Base-by-base conservation (phyloP, 352 stramenopile species). In the Pythium folliculosum region DNA sequence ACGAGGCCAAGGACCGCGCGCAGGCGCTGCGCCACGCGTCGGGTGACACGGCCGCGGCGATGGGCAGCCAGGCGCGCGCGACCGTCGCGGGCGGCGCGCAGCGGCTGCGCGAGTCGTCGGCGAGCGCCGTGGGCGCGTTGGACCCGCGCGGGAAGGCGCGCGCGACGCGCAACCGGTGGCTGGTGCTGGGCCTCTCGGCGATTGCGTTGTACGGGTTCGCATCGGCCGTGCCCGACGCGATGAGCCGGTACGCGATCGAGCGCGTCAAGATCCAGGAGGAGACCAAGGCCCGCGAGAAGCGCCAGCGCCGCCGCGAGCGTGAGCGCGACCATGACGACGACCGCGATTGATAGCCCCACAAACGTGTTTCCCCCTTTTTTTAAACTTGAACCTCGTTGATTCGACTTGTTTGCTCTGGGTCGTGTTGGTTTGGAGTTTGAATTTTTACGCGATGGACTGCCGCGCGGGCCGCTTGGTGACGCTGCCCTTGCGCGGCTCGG, bases 171-270 rank as follows among this genome's bases (percentile, higher is more conserved):
- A 93, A 94, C 62, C 84, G 82, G 2, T 59, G 82, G 48, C 51
- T 95, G 17, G 38, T 80, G 35, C 35, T 92, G 21, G 87, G 85
- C 16, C 85, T 88, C 54, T 73, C 84, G 13, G 87, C 73, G 3
- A 22, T 95, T 13, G 87, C 88, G 54, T 32, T 95, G 30, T 95
- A 94, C 49, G 87, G 87, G 1, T 90, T 95, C 62, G 87, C 83
- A 14, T 82, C 83, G 19, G 60, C 76, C 14, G 55, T 82, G 60
- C 86, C 86, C 37, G 66, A 81, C 48, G 86, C 86, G 21, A 76
- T 93, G 78, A 72, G 78, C 22, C 87, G 85, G 22, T 95, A 95
- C 56, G 73, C 76, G 23, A 65, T 91, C 54, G 83, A 92, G 67
- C 80, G 67, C 64, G 75, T 78, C 17, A 84, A 81, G 45, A 75